These are phyloP conservation scores for Penicillium sp. DNA, from an alignment of 2,329 filamentous ascomycete genomes.

Conservation along the genomic window DNA sequence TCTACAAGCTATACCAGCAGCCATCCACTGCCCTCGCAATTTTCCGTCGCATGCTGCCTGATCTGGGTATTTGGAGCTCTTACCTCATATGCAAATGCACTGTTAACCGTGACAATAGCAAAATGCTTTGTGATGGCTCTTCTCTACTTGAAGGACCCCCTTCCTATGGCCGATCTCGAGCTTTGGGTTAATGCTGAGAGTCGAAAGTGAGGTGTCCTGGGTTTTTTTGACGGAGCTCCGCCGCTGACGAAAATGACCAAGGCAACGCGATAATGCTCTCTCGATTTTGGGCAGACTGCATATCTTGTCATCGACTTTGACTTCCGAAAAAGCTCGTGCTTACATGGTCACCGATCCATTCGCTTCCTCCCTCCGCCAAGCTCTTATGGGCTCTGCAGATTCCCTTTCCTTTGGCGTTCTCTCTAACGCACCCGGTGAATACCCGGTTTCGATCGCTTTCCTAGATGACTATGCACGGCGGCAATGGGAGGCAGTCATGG, in stretches of 20 bases:
- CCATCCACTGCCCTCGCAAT: slow-evolving; percentile 92
- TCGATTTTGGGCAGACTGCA: slow-evolving; percentile 79
- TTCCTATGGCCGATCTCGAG: slow-evolving; percentile 76
- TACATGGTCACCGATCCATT: slow-evolving; percentile 79
- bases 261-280: slow-evolving; percentile 78
- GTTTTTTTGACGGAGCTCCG: not conserved
- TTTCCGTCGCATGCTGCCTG: slow-evolving; percentile 93
- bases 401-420: slow-evolving; percentile 90
- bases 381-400: slow-evolving; percentile 78
- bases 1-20: slow-evolving; percentile 88
- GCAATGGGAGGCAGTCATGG: slow-evolving; percentile 94
- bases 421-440: slow-evolving; percentile 59
- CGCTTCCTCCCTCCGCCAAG: slow-evolving; percentile 73
- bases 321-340: slow-evolving; percentile 59
- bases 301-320: slow-evolving; percentile 66
- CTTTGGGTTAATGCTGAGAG: slow-evolving; percentile 72
- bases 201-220: slow-evolving; percentile 45
- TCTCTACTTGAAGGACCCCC: slow-evolving; percentile 79
- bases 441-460: slow-evolving; percentile 28
- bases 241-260: slow-evolving; percentile 29
- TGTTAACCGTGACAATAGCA: slow-evolving; percentile 49
- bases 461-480: slow-evolving; percentile 78
- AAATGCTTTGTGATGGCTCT: slow-evolving; percentile 96
- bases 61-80: slow-evolving; percentile 60
- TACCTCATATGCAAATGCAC: not conserved